Conservation (phyloP, 495 filamentous ascomycete genomes). For the Neurospora discreta region DNA sequence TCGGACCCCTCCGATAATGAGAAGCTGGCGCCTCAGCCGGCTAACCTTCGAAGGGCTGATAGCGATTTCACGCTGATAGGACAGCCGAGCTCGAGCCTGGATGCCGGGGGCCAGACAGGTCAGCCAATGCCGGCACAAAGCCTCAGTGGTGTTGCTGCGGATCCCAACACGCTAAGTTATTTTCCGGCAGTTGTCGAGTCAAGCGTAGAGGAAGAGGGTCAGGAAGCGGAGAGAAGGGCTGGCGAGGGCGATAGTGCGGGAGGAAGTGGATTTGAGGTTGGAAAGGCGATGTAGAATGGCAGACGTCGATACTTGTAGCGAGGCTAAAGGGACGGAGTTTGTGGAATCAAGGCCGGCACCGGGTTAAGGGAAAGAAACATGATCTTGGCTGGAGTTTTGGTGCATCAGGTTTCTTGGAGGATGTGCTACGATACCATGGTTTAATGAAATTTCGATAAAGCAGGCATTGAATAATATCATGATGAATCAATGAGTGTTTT, state of each 20-base stretch:
- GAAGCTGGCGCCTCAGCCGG: background rate
- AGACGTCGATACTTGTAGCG: background rate
- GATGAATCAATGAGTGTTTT: too few relatives aligned
- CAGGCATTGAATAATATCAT: background rate
- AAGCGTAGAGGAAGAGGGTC: background rate
- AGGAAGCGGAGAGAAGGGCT: background rate
- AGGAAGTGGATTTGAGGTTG: background rate
- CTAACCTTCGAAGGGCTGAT: background rate
- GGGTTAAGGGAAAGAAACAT: background rate
- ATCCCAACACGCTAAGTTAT: background rate
- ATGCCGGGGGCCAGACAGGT: background rate
- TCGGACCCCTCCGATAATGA: background rate
- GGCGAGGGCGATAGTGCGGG: background rate
- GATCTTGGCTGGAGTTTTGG: background rate
- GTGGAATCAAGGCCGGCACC: background rate
- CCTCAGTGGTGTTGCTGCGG: background rate
- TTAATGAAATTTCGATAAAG: background rate
- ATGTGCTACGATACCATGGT: background rate
- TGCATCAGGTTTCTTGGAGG: background rate
- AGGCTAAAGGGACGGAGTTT: background rate
- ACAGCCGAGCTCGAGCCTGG: background rate
- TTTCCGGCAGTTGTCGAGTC: background rate
- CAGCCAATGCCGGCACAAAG: background rate
- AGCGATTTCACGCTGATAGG: background rate
- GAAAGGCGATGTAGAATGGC: background rate